A percentile compares a stretch with the other conserved stretches of the same genome.
Evolutionary conservation across 1,284 basidiomycete species (phyloP).

Genomic region (Microbotryum lychnidis-dioicae): DNA sequence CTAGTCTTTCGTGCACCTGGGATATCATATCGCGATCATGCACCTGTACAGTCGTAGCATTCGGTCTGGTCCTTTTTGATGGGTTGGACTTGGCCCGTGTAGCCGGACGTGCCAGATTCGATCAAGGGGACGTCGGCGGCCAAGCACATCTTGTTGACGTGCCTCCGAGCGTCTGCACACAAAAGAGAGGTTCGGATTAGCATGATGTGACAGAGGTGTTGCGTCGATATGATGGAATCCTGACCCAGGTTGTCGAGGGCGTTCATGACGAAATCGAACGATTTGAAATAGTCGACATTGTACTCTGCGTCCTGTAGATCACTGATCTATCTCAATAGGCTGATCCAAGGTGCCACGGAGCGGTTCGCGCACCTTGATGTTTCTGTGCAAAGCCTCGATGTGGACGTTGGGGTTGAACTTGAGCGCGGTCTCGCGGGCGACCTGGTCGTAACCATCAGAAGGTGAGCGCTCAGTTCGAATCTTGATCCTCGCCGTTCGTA

Average conservation of each 20-base stretch:
- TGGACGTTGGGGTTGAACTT: conserved; percentile 86
- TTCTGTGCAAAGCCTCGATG: conserved; percentile 84
- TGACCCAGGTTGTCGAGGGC: conserved; percentile 89
- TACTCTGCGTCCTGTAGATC: conserved; percentile 61
- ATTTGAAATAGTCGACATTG: conserved; percentile 78
- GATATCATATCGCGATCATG: background rate
- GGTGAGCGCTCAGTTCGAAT: background rate
- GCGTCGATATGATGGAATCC: conserved; percentile 37
- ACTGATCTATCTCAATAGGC: no score
- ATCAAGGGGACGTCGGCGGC: conserved; percentile 83
- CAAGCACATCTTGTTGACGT: conserved; percentile 96
- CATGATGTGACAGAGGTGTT: background rate
- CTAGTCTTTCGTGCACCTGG: conserved; percentile 11
- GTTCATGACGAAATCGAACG: conserved; percentile 89
- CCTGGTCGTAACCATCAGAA: conserved; percentile 42
- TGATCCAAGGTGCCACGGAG: no score
- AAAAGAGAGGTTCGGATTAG: background rate
- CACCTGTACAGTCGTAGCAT: conserved; percentile 70
- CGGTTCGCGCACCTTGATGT: conserved; percentile 58
- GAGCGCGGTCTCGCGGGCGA: conserved; percentile 79
- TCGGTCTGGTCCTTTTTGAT: conserved; percentile 66
- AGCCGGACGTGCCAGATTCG: conserved; percentile 94
- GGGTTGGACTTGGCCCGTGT: conserved; percentile 62
- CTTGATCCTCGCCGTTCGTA: no score
- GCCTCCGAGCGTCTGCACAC: conserved; percentile 64